phyloP scores from a whole-genome alignment of 768 basidiomycete genomes.

The Suillus brevipes region DNA sequence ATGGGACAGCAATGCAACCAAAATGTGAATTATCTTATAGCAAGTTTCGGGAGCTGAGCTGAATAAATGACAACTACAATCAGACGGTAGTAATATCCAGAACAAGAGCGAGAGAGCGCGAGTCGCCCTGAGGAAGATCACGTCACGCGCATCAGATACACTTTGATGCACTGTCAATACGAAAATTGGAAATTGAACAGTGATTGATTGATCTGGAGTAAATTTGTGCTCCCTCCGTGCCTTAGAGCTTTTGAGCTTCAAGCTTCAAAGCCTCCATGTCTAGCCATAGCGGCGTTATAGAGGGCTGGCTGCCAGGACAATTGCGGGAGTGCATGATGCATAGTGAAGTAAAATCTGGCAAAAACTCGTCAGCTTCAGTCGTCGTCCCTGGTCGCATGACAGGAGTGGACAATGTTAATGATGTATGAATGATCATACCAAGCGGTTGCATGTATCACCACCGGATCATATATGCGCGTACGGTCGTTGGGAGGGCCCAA shows the following conservation, averaged over 20 bases:
- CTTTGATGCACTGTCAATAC: not conserved
- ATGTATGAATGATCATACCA: not conserved
- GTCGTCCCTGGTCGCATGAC: not conserved
- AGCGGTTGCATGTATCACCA: not conserved
- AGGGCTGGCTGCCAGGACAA: not conserved
- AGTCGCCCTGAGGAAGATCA: slow-evolving; percentile 1
- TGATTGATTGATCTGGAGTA: not conserved
- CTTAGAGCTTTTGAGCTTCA: not conserved
- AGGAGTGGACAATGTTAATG: not conserved
- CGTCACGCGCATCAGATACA: not conserved
- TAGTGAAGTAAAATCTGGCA: not conserved
- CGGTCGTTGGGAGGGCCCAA: too few species aligned
- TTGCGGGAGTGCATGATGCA: not conserved
- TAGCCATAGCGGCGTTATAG: not conserved
- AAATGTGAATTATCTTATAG: not conserved
- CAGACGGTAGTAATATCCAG: not conserved
- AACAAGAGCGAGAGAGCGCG: not conserved
- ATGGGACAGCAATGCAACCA: not conserved
- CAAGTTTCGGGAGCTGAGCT: not conserved
- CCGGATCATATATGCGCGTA: not conserved
- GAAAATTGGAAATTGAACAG: not conserved
- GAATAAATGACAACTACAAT: not conserved
- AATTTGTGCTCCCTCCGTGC: not conserved
- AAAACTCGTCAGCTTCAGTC: not conserved
- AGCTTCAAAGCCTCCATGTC: not conserved